Base-by-base conservation (phyloP, 2,329 filamentous ascomycete species). In the Neonectria sp. region DNA sequence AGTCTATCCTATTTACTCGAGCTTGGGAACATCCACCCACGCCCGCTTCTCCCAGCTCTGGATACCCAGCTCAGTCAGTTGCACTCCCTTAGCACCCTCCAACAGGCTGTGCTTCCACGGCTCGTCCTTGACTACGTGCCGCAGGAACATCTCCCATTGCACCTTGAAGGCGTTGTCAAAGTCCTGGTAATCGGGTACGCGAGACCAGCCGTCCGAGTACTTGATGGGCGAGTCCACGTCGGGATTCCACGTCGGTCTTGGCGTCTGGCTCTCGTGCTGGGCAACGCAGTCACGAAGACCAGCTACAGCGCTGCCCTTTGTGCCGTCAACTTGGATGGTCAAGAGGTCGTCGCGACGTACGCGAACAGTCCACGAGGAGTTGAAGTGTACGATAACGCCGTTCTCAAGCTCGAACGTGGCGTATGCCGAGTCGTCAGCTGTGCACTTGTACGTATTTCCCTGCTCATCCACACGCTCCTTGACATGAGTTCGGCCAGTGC, bases 141-240 rank as follows among this genome's bases (percentile, higher is more conserved):
- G 31, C 31, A 55, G 24, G 8, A 55, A 55, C 52, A 55, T 15
- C n/a, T 55, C 31, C 52, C 52, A 55, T 13, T 55, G 52, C 29
- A 55, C n/a, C 31, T 55, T 55, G 52, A 55, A 55, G n/a, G 52
- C 31, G 5, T 37, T 55, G n/a, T 55, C 52, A 6, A 55, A 55
- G 6, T 13, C 12, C 52, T 55, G 31, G 9, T 55, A 55, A 11
- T 55, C 52, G 11, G 52, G 52, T 11, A 55, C 31, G 29, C 31
- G 31, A 13, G 52, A 37, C 52, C 31, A 55, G 24, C 52, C 29
- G 31, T 37, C 52, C 3, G 35, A 35, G 15, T 55, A 55, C 29
- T 37, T 55, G 52, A 55, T 55, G 6, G n/a, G 11, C n/a, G 31
- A 55, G 13, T 55, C 52, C 9, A 55, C 51, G 4, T 55, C 51